phyloP scores from a whole-genome alignment of 805 yeast genomes.

The Diddensiella santjacobensis region DNA sequence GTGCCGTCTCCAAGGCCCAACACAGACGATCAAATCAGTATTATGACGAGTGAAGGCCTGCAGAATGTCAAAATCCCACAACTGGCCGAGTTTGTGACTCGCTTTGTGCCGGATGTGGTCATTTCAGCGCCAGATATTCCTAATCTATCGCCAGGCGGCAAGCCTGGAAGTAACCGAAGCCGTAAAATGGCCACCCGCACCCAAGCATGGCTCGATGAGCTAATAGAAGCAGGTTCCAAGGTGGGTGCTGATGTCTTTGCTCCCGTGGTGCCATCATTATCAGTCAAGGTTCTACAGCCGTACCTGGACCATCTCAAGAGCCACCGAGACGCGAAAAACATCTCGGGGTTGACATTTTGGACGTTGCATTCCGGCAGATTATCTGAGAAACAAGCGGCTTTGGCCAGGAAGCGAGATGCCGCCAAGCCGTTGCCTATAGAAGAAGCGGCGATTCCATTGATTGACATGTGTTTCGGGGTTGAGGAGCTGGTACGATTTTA shows the following conservation, averaged over 20 bases:
- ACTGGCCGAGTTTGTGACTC: slow-evolving; percentile 21
- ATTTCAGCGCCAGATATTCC: slow-evolving; percentile 35
- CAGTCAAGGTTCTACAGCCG: slow-evolving; percentile 19
- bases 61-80: slow-evolving; percentile 27
- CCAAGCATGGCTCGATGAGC: slow-evolving; percentile 31
- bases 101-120: slow-evolving; percentile 33
- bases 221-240: slow-evolving; percentile 3
- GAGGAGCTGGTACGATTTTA: slow-evolving; percentile 15
- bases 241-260: slow-evolving; percentile 25
- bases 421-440: slow-evolving; percentile 10
- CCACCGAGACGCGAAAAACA: slow-evolving; percentile 3
- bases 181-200: slow-evolving; percentile 36
- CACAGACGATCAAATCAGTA: slow-evolving; percentile 29
- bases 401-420: slow-evolving; percentile 6
- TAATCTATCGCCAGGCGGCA: slow-evolving; percentile 27
- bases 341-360: slow-evolving; percentile 15
- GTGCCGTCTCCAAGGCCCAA: slow-evolving; percentile 34
- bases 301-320: slow-evolving; percentile 14
- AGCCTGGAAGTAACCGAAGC: slow-evolving; percentile 36
- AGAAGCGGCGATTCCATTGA: slow-evolving; percentile 1
- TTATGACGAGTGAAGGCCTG: slow-evolving; percentile 38
- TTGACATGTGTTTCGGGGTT: slow-evolving; percentile 10
- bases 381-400: slow-evolving; percentile 12
- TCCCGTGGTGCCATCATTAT: slow-evolving; percentile 33
- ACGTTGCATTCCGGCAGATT: slow-evolving; percentile 12